Evolutionary conservation across 306 rosid genomes (phyloP), one percentile per base, ranked within the genome.

Genomic region (Sophora flavescens): DNA sequence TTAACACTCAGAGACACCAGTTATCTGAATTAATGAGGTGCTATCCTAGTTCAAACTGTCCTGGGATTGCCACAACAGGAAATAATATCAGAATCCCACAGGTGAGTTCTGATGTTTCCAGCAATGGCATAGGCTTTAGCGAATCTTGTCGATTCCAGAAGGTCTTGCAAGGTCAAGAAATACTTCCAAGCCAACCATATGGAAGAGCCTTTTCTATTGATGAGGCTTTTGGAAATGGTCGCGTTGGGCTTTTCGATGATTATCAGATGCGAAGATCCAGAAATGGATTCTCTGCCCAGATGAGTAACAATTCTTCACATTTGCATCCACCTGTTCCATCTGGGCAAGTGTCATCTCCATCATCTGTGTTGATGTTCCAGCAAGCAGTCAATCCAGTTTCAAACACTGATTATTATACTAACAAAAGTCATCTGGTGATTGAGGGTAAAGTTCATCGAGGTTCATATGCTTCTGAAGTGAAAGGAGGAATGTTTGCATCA

Each of bases 131-230:
- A 64, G 87, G 89, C 97, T 91, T 91, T 77, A 75, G 89, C 60
- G 96, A 91, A 80, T 87, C 97, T 38, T 82, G 74, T 72, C 85
- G 88, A 84, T 93, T 90, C 90, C 94, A 79, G 77, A 91, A 90
- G 97, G 98, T 93, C 98, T 93, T 91, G 97, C 98, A 93, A 93
- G 97, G 98, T 93, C 98, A 93, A 93, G 98, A 93, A 91, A 88
- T 91, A 71, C 86, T 86, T 83, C 90, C 97, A 33, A 85, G 91
- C 81, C 82, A 89, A 62, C 89, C 89, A 30, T 89, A 79, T 75
- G 89, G 90, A 70, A 83, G 95, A 82, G 82, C 88, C 72, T 78
- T 85, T 41, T 28, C 86, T 51, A n/a, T 68, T 6, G 89, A 78
- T 0, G 89, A 82, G 61, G 84, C 83, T 72, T 81, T 42, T 35